Conservation (phyloP, 164 flowering plant species). For the Vitis rupestris region DNA sequence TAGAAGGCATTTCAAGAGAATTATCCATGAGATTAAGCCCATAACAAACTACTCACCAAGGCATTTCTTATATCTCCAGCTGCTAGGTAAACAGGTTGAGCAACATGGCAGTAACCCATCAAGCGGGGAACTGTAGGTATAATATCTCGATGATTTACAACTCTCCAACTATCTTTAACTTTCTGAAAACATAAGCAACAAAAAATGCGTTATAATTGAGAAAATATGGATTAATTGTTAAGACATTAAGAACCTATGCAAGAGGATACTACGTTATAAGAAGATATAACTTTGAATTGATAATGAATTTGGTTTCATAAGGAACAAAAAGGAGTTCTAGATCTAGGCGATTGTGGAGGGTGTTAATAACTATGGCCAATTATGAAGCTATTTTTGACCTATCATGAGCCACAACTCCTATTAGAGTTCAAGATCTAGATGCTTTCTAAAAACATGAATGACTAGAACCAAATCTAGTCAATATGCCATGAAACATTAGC, state of each 20-base stretch:
- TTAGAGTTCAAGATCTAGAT: no score
- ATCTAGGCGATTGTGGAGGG: no score
- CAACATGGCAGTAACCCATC: conserved; percentile 99
- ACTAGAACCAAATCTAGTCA: no score
- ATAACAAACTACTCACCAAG: conserved; percentile 40
- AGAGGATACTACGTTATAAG: background rate
- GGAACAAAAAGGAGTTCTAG: no score
- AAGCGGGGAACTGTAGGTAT: conserved; percentile 94
- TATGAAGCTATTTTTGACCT: no score
- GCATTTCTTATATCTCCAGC: conserved; percentile 56
- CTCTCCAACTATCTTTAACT: conserved; percentile 97
- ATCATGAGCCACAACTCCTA: no score
- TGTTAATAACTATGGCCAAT: no score
- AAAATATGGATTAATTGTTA: background rate
- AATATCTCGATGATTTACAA: conserved; percentile 94
- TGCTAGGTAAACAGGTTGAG: conserved; percentile 85
- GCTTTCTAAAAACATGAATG: no score
- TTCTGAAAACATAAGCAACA: conserved; percentile 45
- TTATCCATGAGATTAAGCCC: no score
- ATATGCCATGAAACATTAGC: no score
- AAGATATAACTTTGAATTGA: background rate
- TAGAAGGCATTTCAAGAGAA: no score
- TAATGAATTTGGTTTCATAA: no score
- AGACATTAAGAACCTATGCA: background rate
- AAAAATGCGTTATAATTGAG: background rate